Percentiles rank a stretch among this genome's conserved stretches.
Evolutionary conservation across 73 alveolate genomes (phyloP).

Genomic region (Blepharisma stoltei): DNA sequence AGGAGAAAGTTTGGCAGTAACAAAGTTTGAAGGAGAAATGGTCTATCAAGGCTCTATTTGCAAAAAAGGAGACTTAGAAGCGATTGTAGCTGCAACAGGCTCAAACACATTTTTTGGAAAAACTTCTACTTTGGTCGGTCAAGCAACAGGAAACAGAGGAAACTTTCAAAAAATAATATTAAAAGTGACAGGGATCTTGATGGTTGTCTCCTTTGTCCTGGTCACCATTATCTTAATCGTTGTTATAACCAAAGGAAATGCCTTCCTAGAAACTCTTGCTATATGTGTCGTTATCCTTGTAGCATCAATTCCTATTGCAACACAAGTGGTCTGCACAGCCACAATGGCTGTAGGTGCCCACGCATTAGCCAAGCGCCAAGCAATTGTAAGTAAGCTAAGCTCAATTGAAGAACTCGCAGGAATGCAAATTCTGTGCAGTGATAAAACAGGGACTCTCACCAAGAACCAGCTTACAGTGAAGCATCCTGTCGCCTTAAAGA

Average conservation of each 20-base stretch:
- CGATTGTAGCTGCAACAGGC: slow-evolving; percentile 35
- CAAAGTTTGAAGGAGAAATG: slow-evolving; percentile 20
- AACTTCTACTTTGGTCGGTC: slow-evolving; percentile 27
- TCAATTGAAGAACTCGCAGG: slow-evolving; percentile 81
- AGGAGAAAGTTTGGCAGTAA: slow-evolving; percentile 32
- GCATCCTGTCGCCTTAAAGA: slow-evolving; percentile 13
- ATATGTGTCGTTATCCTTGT: slow-evolving; percentile 32
- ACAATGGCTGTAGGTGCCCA: slow-evolving; percentile 59
- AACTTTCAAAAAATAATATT: slow-evolving; percentile 3
- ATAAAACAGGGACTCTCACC: slow-evolving; percentile 81
- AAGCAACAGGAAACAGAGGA: slow-evolving; percentile 29
- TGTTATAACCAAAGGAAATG: not conserved
- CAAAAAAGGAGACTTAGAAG: slow-evolving; percentile 22
- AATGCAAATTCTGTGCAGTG: slow-evolving; percentile 79
- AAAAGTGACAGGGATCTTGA: slow-evolving; percentile 1
- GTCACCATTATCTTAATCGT: slow-evolving; percentile 4
- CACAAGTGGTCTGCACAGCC: slow-evolving; percentile 36
- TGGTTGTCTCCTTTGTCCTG: not conserved
- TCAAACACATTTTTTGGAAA: slow-evolving; percentile 30
- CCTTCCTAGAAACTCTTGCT: slow-evolving; percentile 10
- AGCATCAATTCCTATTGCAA: slow-evolving; percentile 33
- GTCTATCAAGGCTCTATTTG: slow-evolving; percentile 24
- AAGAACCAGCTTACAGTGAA: slow-evolving; percentile 51
- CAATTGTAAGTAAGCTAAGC: slow-evolving; percentile 71
- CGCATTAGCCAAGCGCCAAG: slow-evolving; percentile 51